A percentile compares a stretch with the other conserved stretches of the same genome.
Conservation (phyloP, 2,329 filamentous ascomycete genomes). For the Cladosporium cucumerinum region DNA sequence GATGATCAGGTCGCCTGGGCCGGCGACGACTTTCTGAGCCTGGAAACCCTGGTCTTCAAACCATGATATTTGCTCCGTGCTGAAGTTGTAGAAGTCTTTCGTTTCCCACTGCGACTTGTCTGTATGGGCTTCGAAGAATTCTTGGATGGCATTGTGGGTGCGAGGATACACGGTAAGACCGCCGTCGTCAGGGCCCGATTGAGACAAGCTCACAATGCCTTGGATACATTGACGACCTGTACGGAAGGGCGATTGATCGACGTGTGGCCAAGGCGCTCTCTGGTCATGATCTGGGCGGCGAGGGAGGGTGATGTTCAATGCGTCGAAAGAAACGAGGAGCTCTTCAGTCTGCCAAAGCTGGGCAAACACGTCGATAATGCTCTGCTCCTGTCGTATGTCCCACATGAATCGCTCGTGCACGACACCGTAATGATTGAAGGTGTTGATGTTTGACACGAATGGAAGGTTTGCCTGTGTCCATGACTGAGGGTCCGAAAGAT, state of each 20-base stretch:
- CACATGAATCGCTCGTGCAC: conserved; percentile 29
- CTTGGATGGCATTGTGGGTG: neutral
- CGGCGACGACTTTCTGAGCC: conserved; percentile 18
- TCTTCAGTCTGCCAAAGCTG: conserved; percentile 27
- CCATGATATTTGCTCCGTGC: neutral
- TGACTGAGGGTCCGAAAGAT: neutral
- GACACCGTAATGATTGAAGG: conserved; percentile 19
- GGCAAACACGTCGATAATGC: conserved; percentile 23
- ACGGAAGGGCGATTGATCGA: neutral
- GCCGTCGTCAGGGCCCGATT: neutral
- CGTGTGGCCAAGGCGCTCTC: neutral
- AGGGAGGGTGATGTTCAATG: neutral
- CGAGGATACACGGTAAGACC: neutral
- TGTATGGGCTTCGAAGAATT: neutral
- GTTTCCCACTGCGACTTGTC: neutral
- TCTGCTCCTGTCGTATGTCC: conserved; percentile 26
- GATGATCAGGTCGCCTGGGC: conserved; percentile 27
- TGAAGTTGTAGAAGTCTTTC: neutral
- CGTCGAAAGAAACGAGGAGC: conserved; percentile 24
- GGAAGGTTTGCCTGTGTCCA: neutral
- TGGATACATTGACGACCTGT: neutral
- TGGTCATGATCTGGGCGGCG: neutral
- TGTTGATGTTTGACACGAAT: neutral
- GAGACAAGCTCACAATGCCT: neutral
- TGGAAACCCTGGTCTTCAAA: neutral